These are phyloP conservation scores for Trifolium pratense DNA, from an alignment of 306 rosid species.

Conservation along the genomic window DNA sequence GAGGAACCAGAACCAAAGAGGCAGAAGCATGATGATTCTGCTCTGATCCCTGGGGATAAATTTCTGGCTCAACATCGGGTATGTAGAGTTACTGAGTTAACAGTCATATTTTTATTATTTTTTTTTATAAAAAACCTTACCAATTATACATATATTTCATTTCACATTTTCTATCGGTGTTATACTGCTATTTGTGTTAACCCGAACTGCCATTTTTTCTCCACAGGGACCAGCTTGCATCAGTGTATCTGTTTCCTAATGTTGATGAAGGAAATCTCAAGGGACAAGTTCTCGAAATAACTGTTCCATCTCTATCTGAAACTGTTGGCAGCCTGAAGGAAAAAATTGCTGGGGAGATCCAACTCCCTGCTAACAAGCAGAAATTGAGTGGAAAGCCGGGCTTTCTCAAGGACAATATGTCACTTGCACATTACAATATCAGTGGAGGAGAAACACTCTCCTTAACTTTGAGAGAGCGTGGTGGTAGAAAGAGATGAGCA, in stretches of 20 bases:
- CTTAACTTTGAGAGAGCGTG: conserved; percentile 91
- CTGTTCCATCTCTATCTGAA: conserved; percentile 82
- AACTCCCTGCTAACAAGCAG: conserved; percentile 98
- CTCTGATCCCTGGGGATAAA: conserved; percentile 87
- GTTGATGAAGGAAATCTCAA: conserved; percentile 93
- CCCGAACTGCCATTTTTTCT: conserved; percentile 33
- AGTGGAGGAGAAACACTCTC: conserved; percentile 77
- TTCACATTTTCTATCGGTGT: not conserved
- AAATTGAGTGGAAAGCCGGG: conserved; percentile 96
- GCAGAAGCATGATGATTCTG: conserved; percentile 83
- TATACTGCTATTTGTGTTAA: not conserved
- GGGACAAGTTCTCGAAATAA: conserved; percentile 81
- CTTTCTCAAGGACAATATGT: conserved; percentile 92
- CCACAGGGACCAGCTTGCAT: conserved; percentile 78
- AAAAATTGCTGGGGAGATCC: conserved; percentile 95
- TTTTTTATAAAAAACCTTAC: not conserved
- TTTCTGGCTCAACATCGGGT: conserved; percentile 90
- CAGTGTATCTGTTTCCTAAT: conserved; percentile 77
- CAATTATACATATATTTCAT: not conserved
- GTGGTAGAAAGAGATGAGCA: conserved; percentile 93
- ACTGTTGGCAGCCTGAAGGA: conserved; percentile 88
- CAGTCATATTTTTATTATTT: conserved; percentile 3
- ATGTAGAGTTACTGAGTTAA: conserved; percentile 32
- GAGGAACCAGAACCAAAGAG: conserved; percentile 96
- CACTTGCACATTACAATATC: conserved; percentile 89